These are phyloP conservation scores for Eucalyptus virginea DNA, from an alignment of 345 rosid genomes.

Conservation along the genomic window DNA sequence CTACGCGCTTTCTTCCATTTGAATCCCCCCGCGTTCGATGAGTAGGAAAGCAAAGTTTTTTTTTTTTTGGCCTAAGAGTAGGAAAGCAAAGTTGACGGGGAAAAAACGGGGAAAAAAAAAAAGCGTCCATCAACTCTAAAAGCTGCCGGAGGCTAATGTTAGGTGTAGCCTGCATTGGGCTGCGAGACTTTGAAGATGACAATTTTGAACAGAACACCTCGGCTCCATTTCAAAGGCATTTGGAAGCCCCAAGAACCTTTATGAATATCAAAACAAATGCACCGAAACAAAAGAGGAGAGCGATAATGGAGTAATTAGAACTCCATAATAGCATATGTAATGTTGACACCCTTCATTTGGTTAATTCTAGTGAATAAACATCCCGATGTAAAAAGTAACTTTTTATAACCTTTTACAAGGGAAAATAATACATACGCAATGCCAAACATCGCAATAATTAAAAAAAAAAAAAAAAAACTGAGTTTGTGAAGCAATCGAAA, in stretches of 20 bases:
- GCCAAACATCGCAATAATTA: not conserved
- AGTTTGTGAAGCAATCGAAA: not conserved
- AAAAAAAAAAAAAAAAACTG: too few species aligned
- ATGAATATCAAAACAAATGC: accelerated
- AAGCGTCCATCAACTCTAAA: not conserved
- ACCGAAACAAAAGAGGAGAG: too few species aligned
- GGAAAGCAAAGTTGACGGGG: not conserved
- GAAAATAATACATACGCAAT: accelerated
- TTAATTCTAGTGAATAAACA: not conserved
- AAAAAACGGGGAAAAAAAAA: too few species aligned
- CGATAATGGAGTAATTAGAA: accelerated
- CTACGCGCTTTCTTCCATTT: not conserved
- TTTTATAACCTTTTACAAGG: not conserved
- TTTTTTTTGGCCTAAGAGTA: too few species aligned
- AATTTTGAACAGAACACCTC: too few species aligned
- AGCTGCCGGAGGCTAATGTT: too few species aligned
- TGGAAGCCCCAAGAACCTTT: accelerated
- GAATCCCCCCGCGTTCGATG: not conserved
- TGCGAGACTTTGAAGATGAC: not conserved
- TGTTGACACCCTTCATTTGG: not conserved
- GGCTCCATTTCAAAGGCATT: not conserved
- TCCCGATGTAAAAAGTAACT: too few species aligned
- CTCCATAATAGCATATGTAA: accelerated
- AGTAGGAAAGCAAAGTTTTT: not conserved
- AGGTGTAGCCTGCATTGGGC: not conserved